Conservation (phyloP, 768 basidiomycete genomes). For the Kwoniella sp. region DNA sequence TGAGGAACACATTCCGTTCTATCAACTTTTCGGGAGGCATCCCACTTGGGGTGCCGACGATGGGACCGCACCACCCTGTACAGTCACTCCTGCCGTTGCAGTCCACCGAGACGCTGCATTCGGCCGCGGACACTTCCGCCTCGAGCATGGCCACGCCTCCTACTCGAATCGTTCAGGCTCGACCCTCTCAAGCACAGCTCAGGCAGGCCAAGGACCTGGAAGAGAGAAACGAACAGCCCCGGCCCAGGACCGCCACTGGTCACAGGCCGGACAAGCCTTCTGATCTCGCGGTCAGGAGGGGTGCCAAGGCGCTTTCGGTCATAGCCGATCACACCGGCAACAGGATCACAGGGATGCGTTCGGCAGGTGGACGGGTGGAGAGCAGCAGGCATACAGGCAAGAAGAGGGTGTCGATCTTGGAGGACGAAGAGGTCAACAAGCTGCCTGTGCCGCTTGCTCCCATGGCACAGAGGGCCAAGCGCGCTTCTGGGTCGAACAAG, state of each 20-base stretch:
- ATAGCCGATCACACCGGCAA: constrained; percentile 7
- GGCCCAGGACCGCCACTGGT: constrained; percentile 1
- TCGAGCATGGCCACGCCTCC: constrained; percentile 3
- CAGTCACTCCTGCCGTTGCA: constrained; percentile 5
- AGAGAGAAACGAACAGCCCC: constrained; percentile 6
- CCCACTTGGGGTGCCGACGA: background rate
- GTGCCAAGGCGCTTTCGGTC: constrained; percentile 18
- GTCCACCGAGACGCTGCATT: constrained; percentile 24
- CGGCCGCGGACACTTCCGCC: background rate
- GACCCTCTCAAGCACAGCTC: constrained; percentile 12
- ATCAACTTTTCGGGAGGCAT: background rate
- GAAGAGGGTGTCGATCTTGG: background rate
- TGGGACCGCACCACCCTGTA: constrained; percentile 9
- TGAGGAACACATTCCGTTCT: background rate
- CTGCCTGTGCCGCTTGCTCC: background rate
- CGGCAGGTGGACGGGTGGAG: background rate
- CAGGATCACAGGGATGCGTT: background rate
- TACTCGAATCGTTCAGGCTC: constrained; percentile 11
- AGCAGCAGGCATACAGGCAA: background rate
- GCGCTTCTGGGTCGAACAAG: constrained; percentile 7
- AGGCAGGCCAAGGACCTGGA: constrained; percentile 14
- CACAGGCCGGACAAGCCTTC: background rate
- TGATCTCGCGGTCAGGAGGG: constrained; percentile 9
- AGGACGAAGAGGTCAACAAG: background rate
- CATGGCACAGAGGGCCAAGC: background rate